phyloP scores from a whole-genome alignment of 2,329 filamentous ascomycete species.

The Fusarium sp. region DNA sequence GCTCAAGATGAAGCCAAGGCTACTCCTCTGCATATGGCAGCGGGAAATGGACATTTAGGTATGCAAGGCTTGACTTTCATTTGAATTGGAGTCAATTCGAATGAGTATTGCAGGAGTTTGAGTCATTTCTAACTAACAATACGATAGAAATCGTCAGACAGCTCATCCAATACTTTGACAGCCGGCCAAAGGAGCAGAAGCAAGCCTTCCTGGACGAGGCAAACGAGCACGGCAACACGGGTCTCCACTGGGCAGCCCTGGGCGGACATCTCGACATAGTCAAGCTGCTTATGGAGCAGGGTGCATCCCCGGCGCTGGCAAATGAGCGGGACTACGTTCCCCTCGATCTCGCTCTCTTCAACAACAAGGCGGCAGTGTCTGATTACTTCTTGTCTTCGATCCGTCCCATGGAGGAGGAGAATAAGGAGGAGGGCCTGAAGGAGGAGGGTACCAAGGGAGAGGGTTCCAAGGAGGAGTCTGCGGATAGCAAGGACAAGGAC shows the following conservation, averaged over 20 bases:
- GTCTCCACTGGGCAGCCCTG: constrained; percentile 92
- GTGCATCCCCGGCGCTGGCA: constrained; percentile 80
- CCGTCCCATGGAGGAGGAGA: constrained; percentile 60
- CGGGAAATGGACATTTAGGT: constrained; percentile 90
- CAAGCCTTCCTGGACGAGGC: constrained; percentile 72
- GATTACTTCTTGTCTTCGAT: constrained; percentile 68
- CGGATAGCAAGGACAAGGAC: constrained; percentile 47
- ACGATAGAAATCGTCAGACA: constrained; percentile 58
- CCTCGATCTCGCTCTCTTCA: constrained; percentile 78
- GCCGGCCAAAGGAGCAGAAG: constrained; percentile 55
- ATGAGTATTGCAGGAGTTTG: background rate
- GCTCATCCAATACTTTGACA: constrained; percentile 57
- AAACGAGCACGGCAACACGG: constrained; percentile 89
- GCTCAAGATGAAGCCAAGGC: constrained; percentile 81
- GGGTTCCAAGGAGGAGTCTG: constrained; percentile 54
- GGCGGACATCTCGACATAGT: constrained; percentile 88
- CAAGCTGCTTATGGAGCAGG: constrained; percentile 79
- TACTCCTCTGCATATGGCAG: constrained; percentile 90
- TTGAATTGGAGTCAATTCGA: background rate
- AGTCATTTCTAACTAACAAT: constrained; percentile 8
- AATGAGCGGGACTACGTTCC: constrained; percentile 89
- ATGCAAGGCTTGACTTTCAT: constrained; percentile 41
- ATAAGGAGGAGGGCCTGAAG: constrained; percentile 57
- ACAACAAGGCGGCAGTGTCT: constrained; percentile 74
- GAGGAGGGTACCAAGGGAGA: constrained; percentile 53